Base-by-base conservation (phyloP, 441 rosid species). In the Erysimum pusillum region DNA sequence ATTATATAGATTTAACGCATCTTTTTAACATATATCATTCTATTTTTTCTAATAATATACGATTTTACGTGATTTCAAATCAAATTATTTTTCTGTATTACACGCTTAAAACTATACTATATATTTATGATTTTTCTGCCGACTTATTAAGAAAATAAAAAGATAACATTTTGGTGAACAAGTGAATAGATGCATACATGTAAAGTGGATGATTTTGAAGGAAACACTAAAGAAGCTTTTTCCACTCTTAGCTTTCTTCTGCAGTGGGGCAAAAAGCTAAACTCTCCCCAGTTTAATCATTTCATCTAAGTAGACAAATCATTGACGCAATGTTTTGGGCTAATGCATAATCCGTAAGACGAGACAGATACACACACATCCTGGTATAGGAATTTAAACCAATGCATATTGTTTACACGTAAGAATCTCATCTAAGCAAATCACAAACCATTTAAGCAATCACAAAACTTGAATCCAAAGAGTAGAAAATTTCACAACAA, bases 241-340 rank as follows among this genome's bases (percentile, higher is more conserved):
- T 4, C 28, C 28, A 59, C 46, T 34, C 35, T 18, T 46, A n/a
- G 3, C 45, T 71, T 59, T 59, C 59, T 59, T 59, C 4, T 6
- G 25, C 22, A 36, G 75, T 71, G 75, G 58, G 66, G 28, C n/a
- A 70, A 70, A 58, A n/a, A n/a, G 45, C 56, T 51, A 51, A 51
- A 20, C 14, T 51, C 32, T 58, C 20, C 4, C 48, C 25, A 58
- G 66, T 70, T 60, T 60, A 10, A 60, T 71, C 60, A 61, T 61
- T 60, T 7, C 60, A 5, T 36, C 4, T n/a, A 71, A 48, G 51
- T 60, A 31, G 51, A 48, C 75, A 36, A 36, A 71, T 71, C 67
- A 71, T n/a, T 60, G 67, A 46, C 60, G 36, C 46, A 60, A 46
- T 70, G 66, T 35, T n/a, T n/a, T n/a, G n/a, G n/a, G 11, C 7